A percentile compares a stretch with the other conserved stretches of the same genome.
Evolutionary conservation across 352 stramenopile genomes (phyloP).

Genomic region (Thalassiosira hispida): DNA sequence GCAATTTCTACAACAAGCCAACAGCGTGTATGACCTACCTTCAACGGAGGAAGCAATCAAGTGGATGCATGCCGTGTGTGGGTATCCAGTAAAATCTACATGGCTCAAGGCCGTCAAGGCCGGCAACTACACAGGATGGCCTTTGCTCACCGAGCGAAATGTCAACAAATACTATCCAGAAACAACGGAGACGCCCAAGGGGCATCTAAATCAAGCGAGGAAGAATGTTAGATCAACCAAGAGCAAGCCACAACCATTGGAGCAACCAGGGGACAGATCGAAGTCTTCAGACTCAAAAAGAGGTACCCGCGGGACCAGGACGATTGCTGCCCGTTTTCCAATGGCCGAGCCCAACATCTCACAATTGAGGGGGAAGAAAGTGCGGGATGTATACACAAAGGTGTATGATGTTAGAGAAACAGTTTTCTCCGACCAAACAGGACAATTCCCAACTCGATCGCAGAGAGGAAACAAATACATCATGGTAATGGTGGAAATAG

Average conservation of each 20-base stretch:
- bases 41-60: neutral
- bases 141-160: slow-evolving; percentile 17
- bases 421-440: slow-evolving; percentile 60
- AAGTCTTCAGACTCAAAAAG: too few relatives aligned
- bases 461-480: slow-evolving; percentile 53
- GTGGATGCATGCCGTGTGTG: slow-evolving; percentile 8
- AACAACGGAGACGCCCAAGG: slow-evolving; percentile 32
- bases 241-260: too few relatives aligned
- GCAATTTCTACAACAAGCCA: neutral
- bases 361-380: slow-evolving; percentile 2
- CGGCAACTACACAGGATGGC: slow-evolving; percentile 18
- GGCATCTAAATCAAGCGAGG: slow-evolving; percentile 25
- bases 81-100: slow-evolving; percentile 16
- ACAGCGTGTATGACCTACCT: slow-evolving; percentile 12
- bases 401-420: slow-evolving; percentile 10
- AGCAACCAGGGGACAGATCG: too few relatives aligned
- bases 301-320: too few relatives aligned
- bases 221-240: slow-evolving; percentile 31
- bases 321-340: neutral
- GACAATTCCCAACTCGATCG: slow-evolving; percentile 42
- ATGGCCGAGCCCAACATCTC: neutral
- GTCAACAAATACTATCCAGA: slow-evolving; percentile 38
- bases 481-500: slow-evolving; percentile 55
- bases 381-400: slow-evolving; percentile 21
- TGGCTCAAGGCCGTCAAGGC: slow-evolving; percentile 23